Evolutionary conservation across 2,329 filamentous ascomycete species (phyloP).

Genomic region (Diaporthe ilicicola): DNA sequence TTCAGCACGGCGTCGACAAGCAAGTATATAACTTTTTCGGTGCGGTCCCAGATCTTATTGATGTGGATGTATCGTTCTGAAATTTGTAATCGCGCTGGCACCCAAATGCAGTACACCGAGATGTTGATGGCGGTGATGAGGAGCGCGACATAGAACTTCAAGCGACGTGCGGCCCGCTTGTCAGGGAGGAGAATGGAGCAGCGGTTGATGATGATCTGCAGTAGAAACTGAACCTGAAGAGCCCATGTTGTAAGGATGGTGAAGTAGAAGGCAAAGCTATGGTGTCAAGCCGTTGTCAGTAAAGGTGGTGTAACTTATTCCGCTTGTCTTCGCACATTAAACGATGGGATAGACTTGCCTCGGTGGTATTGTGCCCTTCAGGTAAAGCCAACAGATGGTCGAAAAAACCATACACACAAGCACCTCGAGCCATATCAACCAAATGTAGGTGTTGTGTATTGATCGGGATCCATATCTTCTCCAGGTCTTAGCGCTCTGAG

Average conservation of each 20-base stretch:
- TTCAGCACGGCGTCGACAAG: conserved; percentile 58
- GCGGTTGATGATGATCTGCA: conserved; percentile 57
- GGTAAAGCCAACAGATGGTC: conserved; percentile 23
- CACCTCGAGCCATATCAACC: conserved; percentile 17
- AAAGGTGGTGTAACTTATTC: too few relatives aligned
- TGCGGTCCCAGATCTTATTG: conserved; percentile 61
- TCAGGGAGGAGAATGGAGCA: conserved; percentile 55
- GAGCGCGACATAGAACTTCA: conserved; percentile 42
- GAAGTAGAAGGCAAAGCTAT: conserved; percentile 25
- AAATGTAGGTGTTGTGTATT: conserved; percentile 26
- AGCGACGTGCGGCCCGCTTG: conserved; percentile 41
- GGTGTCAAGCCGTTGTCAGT: not conserved
- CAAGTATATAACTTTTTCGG: conserved; percentile 60
- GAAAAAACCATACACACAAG: conserved; percentile 11
- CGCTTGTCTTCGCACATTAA: too few relatives aligned
- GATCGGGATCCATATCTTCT: conserved; percentile 17
- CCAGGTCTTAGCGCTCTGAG: conserved; percentile 17
- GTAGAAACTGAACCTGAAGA: conserved; percentile 21
- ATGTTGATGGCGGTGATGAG: conserved; percentile 61
- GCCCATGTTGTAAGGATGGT: conserved; percentile 21
- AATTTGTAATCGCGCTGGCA: conserved; percentile 57
- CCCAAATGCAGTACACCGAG: conserved; percentile 62
- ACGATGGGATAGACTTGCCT: not conserved
- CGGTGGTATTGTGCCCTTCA: conserved; percentile 11
- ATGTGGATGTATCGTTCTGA: conserved; percentile 50